Conservation (phyloP, 2,329 filamentous ascomycete genomes). For the Microdochium bolleyi region DNA sequence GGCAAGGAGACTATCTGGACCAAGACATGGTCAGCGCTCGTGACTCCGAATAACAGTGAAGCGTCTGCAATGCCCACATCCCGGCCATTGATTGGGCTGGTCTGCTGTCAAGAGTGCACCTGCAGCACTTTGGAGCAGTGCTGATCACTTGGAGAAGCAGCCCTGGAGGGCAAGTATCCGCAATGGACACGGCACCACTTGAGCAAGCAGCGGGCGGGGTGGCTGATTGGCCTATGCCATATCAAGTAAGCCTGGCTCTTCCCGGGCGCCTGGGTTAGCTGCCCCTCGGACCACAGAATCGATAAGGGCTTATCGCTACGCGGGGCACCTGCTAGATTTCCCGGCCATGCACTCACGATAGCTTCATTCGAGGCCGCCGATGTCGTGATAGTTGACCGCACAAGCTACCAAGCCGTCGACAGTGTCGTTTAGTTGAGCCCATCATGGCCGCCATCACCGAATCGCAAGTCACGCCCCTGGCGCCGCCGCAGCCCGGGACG, state of each 20-base stretch:
- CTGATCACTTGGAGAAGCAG: neutral
- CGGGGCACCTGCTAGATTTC: neutral
- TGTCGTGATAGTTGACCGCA: no score
- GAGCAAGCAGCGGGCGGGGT: no score
- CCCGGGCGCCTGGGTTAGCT: neutral
- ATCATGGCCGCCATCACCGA: neutral
- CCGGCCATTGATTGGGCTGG: neutral
- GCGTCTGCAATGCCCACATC: neutral
- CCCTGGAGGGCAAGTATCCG: no score
- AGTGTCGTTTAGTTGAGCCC: no score
- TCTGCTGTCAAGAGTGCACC: neutral
- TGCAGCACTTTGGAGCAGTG: neutral
- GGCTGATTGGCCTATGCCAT: neutral
- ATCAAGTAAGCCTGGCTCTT: neutral
- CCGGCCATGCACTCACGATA: neutral
- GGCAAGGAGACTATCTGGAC: no score
- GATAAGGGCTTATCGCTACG: neutral
- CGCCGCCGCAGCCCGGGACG: slow-evolving; percentile 4
- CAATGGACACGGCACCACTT: no score
- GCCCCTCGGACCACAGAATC: neutral
- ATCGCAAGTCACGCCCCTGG: slow-evolving; percentile 5
- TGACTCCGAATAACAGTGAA: no score
- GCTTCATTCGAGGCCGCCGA: neutral
- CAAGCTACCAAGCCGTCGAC: no score
- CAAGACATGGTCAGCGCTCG: no score